These are phyloP conservation scores for Sporobolus alterniflorus DNA, from an alignment of 202 grass and related monocot species.

Conservation along the genomic window DNA sequence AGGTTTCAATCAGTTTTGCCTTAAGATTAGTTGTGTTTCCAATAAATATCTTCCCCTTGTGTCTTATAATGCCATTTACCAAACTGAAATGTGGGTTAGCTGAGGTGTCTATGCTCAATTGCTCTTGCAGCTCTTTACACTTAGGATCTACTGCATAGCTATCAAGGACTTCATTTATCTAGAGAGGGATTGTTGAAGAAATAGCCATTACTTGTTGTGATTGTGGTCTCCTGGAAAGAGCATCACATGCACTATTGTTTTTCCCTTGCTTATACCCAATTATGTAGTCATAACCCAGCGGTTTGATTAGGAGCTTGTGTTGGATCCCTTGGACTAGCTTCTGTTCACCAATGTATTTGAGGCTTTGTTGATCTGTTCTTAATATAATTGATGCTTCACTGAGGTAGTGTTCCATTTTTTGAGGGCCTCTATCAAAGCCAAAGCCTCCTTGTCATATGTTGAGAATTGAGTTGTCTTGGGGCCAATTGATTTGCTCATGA, in stretches of 20 bases:
- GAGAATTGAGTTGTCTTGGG: background rate
- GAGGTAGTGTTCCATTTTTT: too few relatives aligned
- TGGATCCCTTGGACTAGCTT: too few relatives aligned
- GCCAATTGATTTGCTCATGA: background rate
- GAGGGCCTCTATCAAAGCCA: too few relatives aligned
- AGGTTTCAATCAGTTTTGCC: background rate
- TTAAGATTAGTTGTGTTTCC: background rate
- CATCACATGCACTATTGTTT: background rate
- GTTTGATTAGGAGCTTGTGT: too few relatives aligned
- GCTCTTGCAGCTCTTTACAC: background rate
- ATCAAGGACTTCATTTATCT: fast-evolving
- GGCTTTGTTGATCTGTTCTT: too few relatives aligned
- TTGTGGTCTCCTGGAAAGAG: background rate
- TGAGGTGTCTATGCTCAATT: too few relatives aligned
- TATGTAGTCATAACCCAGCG: too few relatives aligned
- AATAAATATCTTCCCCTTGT: background rate
- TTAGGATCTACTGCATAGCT: background rate
- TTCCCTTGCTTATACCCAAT: background rate
- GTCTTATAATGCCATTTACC: too few relatives aligned
- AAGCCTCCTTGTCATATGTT: background rate
- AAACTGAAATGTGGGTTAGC: too few relatives aligned
- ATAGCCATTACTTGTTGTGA: background rate
- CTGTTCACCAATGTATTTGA: too few relatives aligned
- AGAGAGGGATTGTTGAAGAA: background rate
- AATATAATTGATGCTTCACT: too few relatives aligned